Evolutionary conservation across 2,329 filamentous ascomycete species (phyloP).

Genomic region (Hypomyces rosellus): DNA sequence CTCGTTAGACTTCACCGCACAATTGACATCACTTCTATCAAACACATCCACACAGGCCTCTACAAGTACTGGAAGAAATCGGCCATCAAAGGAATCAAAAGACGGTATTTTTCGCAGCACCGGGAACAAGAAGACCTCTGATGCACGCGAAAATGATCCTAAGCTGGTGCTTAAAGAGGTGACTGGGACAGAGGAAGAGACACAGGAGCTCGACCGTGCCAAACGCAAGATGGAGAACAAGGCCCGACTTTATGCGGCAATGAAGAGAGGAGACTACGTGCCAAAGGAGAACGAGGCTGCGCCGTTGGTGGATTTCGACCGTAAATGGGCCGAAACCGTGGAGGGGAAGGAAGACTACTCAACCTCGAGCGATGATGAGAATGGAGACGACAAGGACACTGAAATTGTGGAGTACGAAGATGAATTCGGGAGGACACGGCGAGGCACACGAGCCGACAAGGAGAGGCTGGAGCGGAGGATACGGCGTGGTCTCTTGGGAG

Average conservation of each 20-base stretch:
- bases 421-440: constrained; percentile 81
- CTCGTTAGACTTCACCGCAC: constrained; percentile 79
- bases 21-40: constrained; percentile 75
- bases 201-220: constrained; percentile 62
- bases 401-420: constrained; percentile 83
- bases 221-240: constrained; percentile 86
- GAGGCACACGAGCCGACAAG: constrained; percentile 63
- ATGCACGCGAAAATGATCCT: constrained; percentile 41
- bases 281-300: constrained; percentile 57
- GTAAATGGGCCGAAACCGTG: constrained; percentile 80
- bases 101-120: constrained; percentile 38
- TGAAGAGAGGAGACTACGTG: constrained; percentile 87
- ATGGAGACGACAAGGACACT: constrained; percentile 38
- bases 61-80: constrained; percentile 35
- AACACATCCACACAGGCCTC: constrained; percentile 34
- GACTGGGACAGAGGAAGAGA: constrained; percentile 53
- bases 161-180: constrained; percentile 48
- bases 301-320: constrained; percentile 84
- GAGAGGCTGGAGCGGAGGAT: constrained; percentile 53
- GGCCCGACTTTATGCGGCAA: constrained; percentile 75
- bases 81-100: constrained; percentile 41
- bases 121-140: constrained; percentile 19
- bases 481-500: constrained; percentile 44
- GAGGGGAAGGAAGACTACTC: constrained; percentile 55
- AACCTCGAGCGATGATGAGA: constrained; percentile 31